Percentiles rank a stretch among this genome's conserved stretches.
These are phyloP conservation scores for Cymbopogon citratus DNA, from an alignment of 176 grass and related monocot species.

Conservation along the genomic window DNA sequence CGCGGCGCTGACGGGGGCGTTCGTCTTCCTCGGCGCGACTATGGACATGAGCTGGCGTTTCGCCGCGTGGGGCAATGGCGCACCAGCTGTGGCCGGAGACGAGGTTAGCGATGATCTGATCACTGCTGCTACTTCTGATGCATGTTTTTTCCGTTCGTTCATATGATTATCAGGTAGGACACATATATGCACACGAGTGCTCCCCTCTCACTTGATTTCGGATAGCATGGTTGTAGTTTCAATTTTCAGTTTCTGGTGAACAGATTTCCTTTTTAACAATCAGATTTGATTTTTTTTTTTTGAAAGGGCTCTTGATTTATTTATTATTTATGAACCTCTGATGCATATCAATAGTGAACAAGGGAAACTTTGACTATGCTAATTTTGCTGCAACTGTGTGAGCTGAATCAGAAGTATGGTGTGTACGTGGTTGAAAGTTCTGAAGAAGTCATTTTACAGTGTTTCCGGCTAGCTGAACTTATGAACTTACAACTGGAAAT, in stretches of 20 bases:
- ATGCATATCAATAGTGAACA: no score
- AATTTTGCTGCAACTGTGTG: not conserved
- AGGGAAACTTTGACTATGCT: no score
- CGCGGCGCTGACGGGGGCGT: conserved; percentile 3
- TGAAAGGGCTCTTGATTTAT: no score
- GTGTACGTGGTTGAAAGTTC: not conserved
- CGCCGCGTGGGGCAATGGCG: conserved; percentile 23
- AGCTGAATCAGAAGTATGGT: not conserved
- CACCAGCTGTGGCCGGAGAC: not conserved
- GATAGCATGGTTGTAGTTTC: no score
- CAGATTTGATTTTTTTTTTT: no score
- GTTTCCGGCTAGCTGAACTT: not conserved
- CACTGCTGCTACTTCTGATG: not conserved
- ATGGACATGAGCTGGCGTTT: conserved; percentile 29
- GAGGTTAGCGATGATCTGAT: conserved; percentile 32
- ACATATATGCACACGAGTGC: no score
- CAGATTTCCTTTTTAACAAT: no score
- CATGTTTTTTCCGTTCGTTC: not conserved
- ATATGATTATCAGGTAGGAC: no score
- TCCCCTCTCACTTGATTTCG: no score
- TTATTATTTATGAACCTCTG: not conserved
- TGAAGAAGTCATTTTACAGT: not conserved
- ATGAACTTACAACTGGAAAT: not conserved
- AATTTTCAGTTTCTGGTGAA: no score
- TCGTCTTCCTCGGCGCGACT: conserved; percentile 28